These are phyloP conservation scores for Colletotrichum musicola DNA, from an alignment of 2,329 filamentous ascomycete genomes.

Conservation along the genomic window DNA sequence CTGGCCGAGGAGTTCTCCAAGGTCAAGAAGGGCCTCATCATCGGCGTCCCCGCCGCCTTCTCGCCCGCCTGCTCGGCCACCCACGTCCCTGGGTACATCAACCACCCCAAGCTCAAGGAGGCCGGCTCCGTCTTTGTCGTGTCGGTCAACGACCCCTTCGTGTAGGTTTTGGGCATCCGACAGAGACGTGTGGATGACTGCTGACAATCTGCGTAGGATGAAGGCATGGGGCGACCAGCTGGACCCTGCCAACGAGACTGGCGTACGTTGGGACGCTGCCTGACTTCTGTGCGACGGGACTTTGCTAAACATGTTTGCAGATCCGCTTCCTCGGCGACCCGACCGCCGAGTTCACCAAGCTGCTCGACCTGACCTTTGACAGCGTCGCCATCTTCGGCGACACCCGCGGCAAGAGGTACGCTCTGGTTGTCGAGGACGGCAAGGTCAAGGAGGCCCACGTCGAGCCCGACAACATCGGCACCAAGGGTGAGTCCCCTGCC, in stretches of 20 bases:
- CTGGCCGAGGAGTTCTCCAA: slow-evolving; percentile 80
- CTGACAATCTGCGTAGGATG: slow-evolving; percentile 69
- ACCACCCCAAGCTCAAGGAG: slow-evolving; percentile 80
- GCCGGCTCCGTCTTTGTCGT: slow-evolving; percentile 91
- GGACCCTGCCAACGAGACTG: slow-evolving; percentile 80
- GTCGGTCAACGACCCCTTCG: slow-evolving; percentile 93
- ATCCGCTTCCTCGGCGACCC: slow-evolving; percentile 92
- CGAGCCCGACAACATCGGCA: slow-evolving; percentile 89
- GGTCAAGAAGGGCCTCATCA: slow-evolving; percentile 79
- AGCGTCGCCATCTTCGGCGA: slow-evolving; percentile 84
- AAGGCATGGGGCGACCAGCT: slow-evolving; percentile 88
- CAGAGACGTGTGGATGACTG: not conserved
- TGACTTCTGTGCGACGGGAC: not conserved
- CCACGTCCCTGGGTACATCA: slow-evolving; percentile 90
- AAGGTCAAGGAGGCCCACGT: slow-evolving; percentile 85
- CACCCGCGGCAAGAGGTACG: slow-evolving; percentile 88
- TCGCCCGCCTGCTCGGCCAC: slow-evolving; percentile 67
- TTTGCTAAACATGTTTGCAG: slow-evolving; percentile 56
- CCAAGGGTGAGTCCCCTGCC: slow-evolving; percentile 71
- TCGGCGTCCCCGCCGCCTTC: slow-evolving; percentile 88
- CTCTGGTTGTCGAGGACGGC: slow-evolving; percentile 84
- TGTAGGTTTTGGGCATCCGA: slow-evolving; percentile 69
- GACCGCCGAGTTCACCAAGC: slow-evolving; percentile 82
- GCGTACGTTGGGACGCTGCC: slow-evolving; percentile 67
- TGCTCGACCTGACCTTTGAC: slow-evolving; percentile 87